Evolutionary conservation across 768 basidiomycete species (phyloP), one percentile per base, ranked within the genome.

Genomic region (Pholiota microspora): DNA sequence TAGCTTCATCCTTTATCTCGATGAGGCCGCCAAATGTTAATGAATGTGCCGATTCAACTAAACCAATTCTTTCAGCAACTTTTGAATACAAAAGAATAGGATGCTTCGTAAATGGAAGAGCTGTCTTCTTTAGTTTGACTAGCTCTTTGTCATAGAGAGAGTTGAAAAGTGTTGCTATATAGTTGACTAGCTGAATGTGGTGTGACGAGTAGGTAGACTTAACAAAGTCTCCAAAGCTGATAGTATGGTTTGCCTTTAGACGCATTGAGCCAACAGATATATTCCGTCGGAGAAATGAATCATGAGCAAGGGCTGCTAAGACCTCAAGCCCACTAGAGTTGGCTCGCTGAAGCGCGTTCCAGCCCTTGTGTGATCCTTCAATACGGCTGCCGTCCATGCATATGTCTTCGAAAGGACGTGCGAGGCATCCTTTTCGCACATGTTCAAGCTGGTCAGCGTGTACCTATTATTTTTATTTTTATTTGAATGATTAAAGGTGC

Each of bases 291-390:
- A 40, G 51, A 15, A 57, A 53, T 29, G 49, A 53, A 28, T 57
- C 56, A 44, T 52, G 49, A 0, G 27, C 56, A 9, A 57, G 52
- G 7, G n/a, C 51, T 1, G 52, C 16, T 21, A 53, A 57, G 4
- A 53, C 36, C 24, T 57, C 56, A 1, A 57, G 28, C 2, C 56
- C 56, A 21, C 56, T 57, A 3, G 56, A 7, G 7, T 44, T 16
- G 2, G 50, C 38, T 16, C 50, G 13, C 7, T 51, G 50, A 9
- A 51, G 25, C 0, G 45, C 40, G 29, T 57, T 53, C 56, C 56
- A 57, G 0, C 45, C 56, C 13, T 57, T 57, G n/a, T 57, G 56
- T 0, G 56, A 57, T 0, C 56, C 47, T 35, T 57, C 56, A 15
- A 57, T 57, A 4, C 51, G 51, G 32, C 56, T 58, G 1, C 56